Conservation (phyloP, 331 rosid genomes). For the Quercus phellos region DNA sequence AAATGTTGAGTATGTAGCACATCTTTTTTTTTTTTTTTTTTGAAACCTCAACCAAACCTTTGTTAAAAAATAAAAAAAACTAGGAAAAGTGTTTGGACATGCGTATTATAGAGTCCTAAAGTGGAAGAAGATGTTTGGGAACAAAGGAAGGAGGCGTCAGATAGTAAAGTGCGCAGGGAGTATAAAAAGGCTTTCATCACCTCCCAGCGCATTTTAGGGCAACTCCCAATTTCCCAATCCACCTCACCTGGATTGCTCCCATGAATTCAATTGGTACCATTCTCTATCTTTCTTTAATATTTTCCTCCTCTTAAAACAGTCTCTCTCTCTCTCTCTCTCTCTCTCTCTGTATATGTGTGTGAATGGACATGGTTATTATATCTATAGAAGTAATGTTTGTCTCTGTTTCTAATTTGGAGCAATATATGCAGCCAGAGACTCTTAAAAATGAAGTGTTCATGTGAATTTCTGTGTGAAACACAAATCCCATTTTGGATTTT, state of each 20-base stretch:
- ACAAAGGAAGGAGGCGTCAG: background rate
- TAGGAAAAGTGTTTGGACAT: background rate
- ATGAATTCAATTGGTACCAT: background rate
- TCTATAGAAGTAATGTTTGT: background rate
- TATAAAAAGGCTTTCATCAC: background rate
- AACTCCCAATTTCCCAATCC: background rate
- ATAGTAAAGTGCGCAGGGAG: conserved; percentile 1
- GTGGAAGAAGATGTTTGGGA: background rate
- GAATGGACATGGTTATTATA: background rate
- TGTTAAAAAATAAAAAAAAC: background rate
- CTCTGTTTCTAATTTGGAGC: background rate
- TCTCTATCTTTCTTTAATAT: background rate
- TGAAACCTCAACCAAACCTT: too few species aligned
- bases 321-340: background rate
- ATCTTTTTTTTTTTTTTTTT: too few species aligned
- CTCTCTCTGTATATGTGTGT: background rate
- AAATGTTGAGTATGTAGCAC: too few species aligned
- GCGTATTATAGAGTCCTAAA: background rate
- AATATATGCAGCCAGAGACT: background rate
- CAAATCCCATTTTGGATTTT: background rate
- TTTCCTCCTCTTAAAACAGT: too few species aligned
- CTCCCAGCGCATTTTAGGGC: conserved; percentile 8
- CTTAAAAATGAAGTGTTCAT: background rate
- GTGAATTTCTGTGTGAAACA: background rate
- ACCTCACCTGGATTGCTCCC: background rate